Conservation (phyloP, 176 grass and related monocot genomes). For the Chloris gayana region DNA sequence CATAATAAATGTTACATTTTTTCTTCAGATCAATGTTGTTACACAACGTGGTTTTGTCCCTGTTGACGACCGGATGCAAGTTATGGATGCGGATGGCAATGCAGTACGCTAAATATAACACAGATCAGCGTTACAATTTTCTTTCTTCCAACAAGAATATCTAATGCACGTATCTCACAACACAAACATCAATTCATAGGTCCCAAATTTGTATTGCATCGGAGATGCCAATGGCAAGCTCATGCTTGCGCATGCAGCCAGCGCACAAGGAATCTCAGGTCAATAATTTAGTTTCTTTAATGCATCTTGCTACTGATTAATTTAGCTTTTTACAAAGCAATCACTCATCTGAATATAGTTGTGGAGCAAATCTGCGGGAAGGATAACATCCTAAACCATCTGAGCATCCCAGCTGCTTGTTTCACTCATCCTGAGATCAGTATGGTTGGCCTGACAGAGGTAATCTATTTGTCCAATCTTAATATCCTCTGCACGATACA, state of each 20-base stretch:
- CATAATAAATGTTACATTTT: constrained; percentile 22
- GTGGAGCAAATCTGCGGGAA: constrained; percentile 70
- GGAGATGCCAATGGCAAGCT: constrained; percentile 90
- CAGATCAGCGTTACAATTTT: constrained; percentile 8
- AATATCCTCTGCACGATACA: constrained; percentile 10
- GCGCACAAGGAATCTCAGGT: constrained; percentile 91
- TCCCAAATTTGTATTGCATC: constrained; percentile 86
- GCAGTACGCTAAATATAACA: constrained; percentile 48
- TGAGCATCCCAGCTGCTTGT: constrained; percentile 88
- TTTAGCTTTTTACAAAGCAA: constrained; percentile 22
- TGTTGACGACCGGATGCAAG: constrained; percentile 82
- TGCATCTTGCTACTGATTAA: constrained; percentile 25
- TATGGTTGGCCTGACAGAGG: constrained; percentile 93
- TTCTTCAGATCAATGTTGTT: constrained; percentile 68
- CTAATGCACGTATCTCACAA: not conserved
- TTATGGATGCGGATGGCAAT: constrained; percentile 72
- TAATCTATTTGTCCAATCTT: constrained; percentile 44
- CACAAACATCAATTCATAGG: constrained; percentile 35
- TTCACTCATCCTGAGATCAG: constrained; percentile 95
- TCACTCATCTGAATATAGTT: constrained; percentile 52
- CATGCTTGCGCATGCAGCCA: constrained; percentile 95
- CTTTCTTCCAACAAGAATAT: not conserved
- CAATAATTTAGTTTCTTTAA: constrained; percentile 25
- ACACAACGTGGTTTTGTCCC: constrained; percentile 87
- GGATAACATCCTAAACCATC: constrained; percentile 81